phyloP scores from a whole-genome alignment of 805 yeast species.

The Candida germanica region DNA sequence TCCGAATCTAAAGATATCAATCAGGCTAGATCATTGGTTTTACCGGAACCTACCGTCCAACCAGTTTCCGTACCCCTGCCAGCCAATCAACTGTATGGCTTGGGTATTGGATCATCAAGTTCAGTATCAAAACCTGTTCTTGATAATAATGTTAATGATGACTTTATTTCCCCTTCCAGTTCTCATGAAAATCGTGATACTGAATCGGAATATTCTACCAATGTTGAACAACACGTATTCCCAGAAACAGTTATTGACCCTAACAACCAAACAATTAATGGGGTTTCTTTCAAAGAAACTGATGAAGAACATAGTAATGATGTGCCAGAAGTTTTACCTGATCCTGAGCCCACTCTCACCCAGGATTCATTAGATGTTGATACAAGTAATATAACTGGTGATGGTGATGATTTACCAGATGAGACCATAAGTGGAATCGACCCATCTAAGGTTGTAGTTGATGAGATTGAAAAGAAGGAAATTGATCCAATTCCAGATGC shows the following conservation, averaged over 20 bases:
- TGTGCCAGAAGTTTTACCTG: too few species aligned
- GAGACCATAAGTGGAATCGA: conserved; percentile 4
- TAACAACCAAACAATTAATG: neutral
- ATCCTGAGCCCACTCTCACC: too few species aligned
- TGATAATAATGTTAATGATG: conserved; percentile 2
- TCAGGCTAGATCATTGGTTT: too few species aligned
- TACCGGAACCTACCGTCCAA: neutral
- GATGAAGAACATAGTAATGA: too few species aligned
- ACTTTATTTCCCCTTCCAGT: conserved; percentile 7
- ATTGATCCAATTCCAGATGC: conserved; percentile 9
- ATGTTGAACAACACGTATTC: neutral
- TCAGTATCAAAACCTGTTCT: conserved; percentile 4
- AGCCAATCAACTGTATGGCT: conserved; percentile 2
- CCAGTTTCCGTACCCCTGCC: too few species aligned
- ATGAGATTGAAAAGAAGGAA: conserved; percentile 14
- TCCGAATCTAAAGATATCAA: too few species aligned
- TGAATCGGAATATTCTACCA: conserved; percentile 1
- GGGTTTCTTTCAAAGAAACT: too few species aligned
- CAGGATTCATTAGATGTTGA: too few species aligned
- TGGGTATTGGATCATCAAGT: conserved; percentile 3
- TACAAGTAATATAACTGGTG: neutral
- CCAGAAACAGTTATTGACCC: neutral
- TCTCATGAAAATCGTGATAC: conserved; percentile 1
- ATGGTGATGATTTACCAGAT: neutral
- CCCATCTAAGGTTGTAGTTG: conserved; percentile 11